phyloP scores from a whole-genome alignment of 2,329 filamentous ascomycete species.

The Cladosporium oxysporum region DNA sequence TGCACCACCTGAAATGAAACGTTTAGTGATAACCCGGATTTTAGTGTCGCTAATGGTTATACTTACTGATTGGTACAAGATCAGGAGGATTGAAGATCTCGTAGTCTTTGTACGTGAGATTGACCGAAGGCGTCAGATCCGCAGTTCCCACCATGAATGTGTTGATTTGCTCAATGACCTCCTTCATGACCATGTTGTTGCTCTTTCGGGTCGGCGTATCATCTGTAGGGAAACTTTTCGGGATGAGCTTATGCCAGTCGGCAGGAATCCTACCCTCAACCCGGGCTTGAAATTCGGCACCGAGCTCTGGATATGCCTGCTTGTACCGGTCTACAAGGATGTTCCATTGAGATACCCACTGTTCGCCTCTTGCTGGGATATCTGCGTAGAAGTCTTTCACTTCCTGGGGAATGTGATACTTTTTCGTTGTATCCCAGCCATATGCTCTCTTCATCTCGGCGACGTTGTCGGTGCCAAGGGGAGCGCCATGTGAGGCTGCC shows the following conservation, averaged over 20 bases:
- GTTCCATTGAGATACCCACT: slow-evolving; percentile 53
- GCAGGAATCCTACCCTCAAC: slow-evolving; percentile 50
- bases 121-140: slow-evolving; percentile 41
- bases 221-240: slow-evolving; percentile 49
- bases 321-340: slow-evolving; percentile 41
- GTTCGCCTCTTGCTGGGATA: slow-evolving; percentile 48
- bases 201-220: slow-evolving; percentile 55
- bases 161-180: slow-evolving; percentile 35
- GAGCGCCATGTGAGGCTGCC: slow-evolving; percentile 60
- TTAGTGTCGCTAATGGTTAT: too few species aligned
- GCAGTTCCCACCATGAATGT: slow-evolving; percentile 42
- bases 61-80: slow-evolving; percentile 22
- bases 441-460: slow-evolving; percentile 55
- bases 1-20: slow-evolving; percentile 46
- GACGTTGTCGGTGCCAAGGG: slow-evolving; percentile 57
- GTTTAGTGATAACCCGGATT: background rate
- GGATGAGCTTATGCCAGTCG: slow-evolving; percentile 55
- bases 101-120: slow-evolving; percentile 47
- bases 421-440: slow-evolving; percentile 51
- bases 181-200: slow-evolving; percentile 46
- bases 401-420: slow-evolving; percentile 43
- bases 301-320: slow-evolving; percentile 52
- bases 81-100: slow-evolving; percentile 51
- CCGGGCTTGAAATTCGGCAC: slow-evolving; percentile 51
- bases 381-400: slow-evolving; percentile 57